Percentiles rank a stretch among this genome's conserved stretches.
Conservation (phyloP, 768 basidiomycete genomes). For the Psilocybe azurescens region DNA sequence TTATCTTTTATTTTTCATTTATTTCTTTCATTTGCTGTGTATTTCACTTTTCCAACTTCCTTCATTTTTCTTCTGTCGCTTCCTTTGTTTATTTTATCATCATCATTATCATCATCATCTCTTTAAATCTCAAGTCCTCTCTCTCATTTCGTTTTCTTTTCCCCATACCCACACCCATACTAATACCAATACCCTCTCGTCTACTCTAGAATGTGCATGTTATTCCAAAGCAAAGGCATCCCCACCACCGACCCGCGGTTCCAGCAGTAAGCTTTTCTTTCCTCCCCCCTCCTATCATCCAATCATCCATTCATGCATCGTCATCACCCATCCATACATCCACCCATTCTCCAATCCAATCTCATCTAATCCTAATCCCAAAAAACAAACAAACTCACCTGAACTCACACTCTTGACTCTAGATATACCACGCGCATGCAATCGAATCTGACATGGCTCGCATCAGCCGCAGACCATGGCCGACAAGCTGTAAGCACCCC, state of each 20-base stretch:
- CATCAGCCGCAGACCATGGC: slow-evolving; percentile 65
- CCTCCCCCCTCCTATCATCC: not conserved
- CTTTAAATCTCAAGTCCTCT: no score
- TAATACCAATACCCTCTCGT: not conserved
- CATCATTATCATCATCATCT: no score
- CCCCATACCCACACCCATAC: not conserved
- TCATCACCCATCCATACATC: not conserved
- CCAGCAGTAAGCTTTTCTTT: slow-evolving; percentile 53
- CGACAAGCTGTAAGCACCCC: slow-evolving; percentile 48
- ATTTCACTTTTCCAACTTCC: no score
- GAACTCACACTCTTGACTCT: not conserved
- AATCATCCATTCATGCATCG: not conserved
- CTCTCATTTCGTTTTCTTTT: no score
- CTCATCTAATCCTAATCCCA: no score
- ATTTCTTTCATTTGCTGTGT: not conserved
- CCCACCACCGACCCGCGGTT: slow-evolving; percentile 52
- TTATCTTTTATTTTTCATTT: not conserved
- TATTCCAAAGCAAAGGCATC: slow-evolving; percentile 61
- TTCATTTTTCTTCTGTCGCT: not conserved
- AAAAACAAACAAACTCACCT: no score
- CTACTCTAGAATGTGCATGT: slow-evolving; percentile 57
- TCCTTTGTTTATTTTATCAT: not conserved
- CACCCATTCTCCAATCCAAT: no score
- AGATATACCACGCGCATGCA: slow-evolving; percentile 42
- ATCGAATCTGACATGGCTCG: slow-evolving; percentile 74